Percentiles rank a stretch among this genome's conserved stretches.
Evolutionary conservation across 2,329 filamentous ascomycete genomes (phyloP).

Genomic region (Colletotrichum ledebouriae): DNA sequence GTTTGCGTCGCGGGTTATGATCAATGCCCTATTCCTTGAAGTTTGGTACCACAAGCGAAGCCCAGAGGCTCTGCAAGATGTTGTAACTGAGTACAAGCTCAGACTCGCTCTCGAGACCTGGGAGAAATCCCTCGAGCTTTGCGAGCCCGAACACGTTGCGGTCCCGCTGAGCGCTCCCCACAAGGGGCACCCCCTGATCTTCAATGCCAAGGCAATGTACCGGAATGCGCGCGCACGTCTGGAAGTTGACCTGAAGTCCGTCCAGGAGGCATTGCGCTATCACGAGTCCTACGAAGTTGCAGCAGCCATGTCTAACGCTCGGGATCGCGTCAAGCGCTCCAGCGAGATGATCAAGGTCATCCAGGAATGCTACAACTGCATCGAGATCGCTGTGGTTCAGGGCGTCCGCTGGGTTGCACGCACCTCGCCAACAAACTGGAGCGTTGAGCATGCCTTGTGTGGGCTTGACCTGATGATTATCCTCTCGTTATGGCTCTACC

Average conservation of each 20-base stretch:
- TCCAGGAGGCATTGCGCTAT: constrained; percentile 96
- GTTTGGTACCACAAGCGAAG: constrained; percentile 99
- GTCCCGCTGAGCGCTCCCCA: constrained; percentile 94
- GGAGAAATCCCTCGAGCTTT: constrained; percentile 95
- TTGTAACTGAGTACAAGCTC: constrained; percentile 98
- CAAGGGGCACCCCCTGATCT: constrained; percentile 95
- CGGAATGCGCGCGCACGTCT: constrained; percentile 92
- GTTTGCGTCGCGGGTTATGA: constrained; percentile 97
- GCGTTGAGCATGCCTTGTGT: constrained; percentile 96
- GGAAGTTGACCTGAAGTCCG: constrained; percentile 93
- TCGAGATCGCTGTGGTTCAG: constrained; percentile 94
- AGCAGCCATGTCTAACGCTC: constrained; percentile 93
- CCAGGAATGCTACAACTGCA: constrained; percentile 96
- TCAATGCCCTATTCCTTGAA: constrained; percentile 97
- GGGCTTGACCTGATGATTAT: constrained; percentile 98
- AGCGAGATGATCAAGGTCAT: constrained; percentile 99
- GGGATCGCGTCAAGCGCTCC: constrained; percentile 93
- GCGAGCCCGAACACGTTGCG: constrained; percentile 89
- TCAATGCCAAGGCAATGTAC: constrained; percentile 98
- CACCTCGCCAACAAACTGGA: constrained; percentile 98
- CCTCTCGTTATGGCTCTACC: constrained; percentile 97
- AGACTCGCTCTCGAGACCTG: constrained; percentile 96
- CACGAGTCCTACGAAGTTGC: constrained; percentile 98
- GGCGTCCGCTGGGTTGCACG: constrained; percentile 98
- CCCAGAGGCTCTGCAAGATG: constrained; percentile 96